Conservation (phyloP, 2,329 filamentous ascomycete genomes). For the Xylaria sp. region DNA sequence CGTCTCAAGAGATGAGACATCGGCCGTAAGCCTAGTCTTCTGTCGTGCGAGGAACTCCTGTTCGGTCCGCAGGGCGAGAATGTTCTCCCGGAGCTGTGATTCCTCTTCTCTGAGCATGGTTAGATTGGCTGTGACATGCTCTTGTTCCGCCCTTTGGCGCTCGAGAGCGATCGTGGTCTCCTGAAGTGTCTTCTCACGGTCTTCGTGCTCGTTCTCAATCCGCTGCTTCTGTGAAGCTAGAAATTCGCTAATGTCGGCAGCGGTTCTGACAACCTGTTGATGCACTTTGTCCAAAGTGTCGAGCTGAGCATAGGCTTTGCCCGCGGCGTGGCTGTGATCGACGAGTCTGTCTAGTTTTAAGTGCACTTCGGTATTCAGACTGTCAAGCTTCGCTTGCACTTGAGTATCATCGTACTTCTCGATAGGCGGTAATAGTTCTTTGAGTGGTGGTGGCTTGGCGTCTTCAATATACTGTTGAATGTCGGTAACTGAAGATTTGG, state of each 20-base stretch:
- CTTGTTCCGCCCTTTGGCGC: slow-evolving; percentile 64
- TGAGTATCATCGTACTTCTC: slow-evolving; percentile 51
- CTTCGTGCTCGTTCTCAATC: slow-evolving; percentile 77
- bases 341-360: slow-evolving; percentile 58
- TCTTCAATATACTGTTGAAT: slow-evolving; percentile 67
- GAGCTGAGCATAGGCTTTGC: slow-evolving; percentile 74
- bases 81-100: slow-evolving; percentile 56
- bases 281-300: slow-evolving; percentile 89
- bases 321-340: slow-evolving; percentile 67
- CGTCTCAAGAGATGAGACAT: slow-evolving; percentile 89
- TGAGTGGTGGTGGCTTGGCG: slow-evolving; percentile 54
- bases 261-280: slow-evolving; percentile 81
- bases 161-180: slow-evolving; percentile 83
- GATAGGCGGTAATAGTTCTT: slow-evolving; percentile 56
- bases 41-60: slow-evolving; percentile 78
- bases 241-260: slow-evolving; percentile 83
- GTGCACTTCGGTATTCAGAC: slow-evolving; percentile 35
- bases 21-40: slow-evolving; percentile 79
- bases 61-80: slow-evolving; percentile 67
- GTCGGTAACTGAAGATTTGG: slow-evolving; percentile 66
- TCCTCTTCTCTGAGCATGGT: slow-evolving; percentile 58
- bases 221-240: slow-evolving; percentile 76
- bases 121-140: slow-evolving; percentile 64
- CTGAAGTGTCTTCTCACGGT: slow-evolving; percentile 77
- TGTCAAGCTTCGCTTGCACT: slow-evolving; percentile 41